Evolutionary conservation across 345 rosid species (phyloP).

Genomic region (Citrus reticulata): DNA sequence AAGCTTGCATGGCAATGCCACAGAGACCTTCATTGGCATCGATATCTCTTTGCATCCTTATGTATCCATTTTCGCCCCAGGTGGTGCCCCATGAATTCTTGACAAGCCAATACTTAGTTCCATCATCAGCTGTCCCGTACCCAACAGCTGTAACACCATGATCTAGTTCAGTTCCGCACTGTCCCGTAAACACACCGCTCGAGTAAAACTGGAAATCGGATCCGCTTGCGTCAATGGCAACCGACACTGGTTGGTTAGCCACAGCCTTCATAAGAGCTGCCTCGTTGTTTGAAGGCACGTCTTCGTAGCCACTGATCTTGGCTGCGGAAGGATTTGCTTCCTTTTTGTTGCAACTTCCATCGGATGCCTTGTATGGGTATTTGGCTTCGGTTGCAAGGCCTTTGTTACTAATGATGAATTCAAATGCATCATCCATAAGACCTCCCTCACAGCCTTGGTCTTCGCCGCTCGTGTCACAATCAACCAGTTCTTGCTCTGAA

Average conservation of each 20-base stretch:
- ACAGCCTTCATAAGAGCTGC: slow-evolving; percentile 23
- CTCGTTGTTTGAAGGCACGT: slow-evolving; percentile 15
- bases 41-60: slow-evolving; percentile 20
- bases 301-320: slow-evolving; percentile 21
- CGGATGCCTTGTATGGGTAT: slow-evolving; percentile 18
- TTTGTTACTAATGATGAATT: slow-evolving; percentile 21
- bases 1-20: slow-evolving; percentile 19
- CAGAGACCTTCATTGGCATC: slow-evolving; percentile 14
- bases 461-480: slow-evolving; percentile 22
- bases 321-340: slow-evolving; percentile 2
- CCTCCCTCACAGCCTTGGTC: slow-evolving; percentile 33
- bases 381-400: slow-evolving; percentile 28
- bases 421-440: slow-evolving; percentile 29
- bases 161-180: slow-evolving; percentile 16
- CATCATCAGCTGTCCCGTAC: slow-evolving; percentile 10
- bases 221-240: slow-evolving; percentile 23
- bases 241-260: slow-evolving; percentile 14
- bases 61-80: slow-evolving; percentile 20
- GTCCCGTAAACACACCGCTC: slow-evolving; percentile 15
- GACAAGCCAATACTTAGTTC: slow-evolving; percentile 21
- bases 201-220: slow-evolving; percentile 16
- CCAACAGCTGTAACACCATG: slow-evolving; percentile 21
- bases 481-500: slow-evolving; percentile 32
- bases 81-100: slow-evolving; percentile 23
- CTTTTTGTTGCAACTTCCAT: slow-evolving; percentile 17